Conservation (phyloP, 345 rosid genomes). For the Cardamine occulta region DNA sequence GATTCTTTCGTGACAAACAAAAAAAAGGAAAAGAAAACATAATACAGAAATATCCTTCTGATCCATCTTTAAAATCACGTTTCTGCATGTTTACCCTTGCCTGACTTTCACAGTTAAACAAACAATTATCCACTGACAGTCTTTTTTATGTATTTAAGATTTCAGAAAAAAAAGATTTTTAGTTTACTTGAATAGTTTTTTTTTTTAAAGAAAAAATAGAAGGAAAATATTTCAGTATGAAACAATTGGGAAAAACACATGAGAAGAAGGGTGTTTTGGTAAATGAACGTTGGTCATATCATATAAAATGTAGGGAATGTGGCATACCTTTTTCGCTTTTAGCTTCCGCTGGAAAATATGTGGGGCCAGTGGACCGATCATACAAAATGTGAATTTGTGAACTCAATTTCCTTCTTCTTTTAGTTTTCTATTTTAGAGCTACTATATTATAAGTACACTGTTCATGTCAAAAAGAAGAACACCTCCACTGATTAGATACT, state of each 20-base stretch:
- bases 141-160: background rate
- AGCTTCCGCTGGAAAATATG: slow-evolving; percentile 20
- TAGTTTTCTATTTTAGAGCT: background rate
- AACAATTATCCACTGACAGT: slow-evolving; percentile 34
- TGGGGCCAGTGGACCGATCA: slow-evolving; percentile 31
- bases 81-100: slow-evolving; percentile 43
- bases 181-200: background rate
- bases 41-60: slow-evolving; percentile 29
- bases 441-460: background rate
- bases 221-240: background rate
- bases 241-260: background rate
- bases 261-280: slow-evolving; percentile 11
- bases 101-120: slow-evolving; percentile 28
- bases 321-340: slow-evolving; percentile 30
- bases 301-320: slow-evolving; percentile 26
- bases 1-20: slow-evolving; percentile 5
- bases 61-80: slow-evolving; percentile 40
- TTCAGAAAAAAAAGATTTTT: background rate
- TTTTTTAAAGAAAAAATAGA: background rate
- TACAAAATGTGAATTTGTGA: background rate
- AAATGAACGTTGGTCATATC: slow-evolving; percentile 10
- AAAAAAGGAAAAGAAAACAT: background rate
- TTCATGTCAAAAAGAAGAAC: background rate
- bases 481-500: too few species aligned
- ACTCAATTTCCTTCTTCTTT: background rate